Evolutionary conservation across 352 stramenopile species (phyloP).

Genomic region (Globisporangium middletonii): DNA sequence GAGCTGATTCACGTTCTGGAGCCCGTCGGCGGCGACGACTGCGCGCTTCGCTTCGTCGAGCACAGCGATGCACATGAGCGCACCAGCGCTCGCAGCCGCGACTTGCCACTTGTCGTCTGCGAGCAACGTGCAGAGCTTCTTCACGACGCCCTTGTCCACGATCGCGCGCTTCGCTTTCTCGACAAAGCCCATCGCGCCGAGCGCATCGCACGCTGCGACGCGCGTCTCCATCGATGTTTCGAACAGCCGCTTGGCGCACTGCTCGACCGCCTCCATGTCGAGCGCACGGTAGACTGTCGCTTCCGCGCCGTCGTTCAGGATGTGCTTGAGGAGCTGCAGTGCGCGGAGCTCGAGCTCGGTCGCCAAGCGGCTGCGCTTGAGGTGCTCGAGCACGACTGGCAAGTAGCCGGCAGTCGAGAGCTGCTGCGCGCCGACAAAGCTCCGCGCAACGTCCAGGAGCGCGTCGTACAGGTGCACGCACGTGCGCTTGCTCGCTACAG

Average conservation of each 20-base stretch:
- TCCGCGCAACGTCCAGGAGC: constrained; percentile 31
- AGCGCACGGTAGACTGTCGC: constrained; percentile 40
- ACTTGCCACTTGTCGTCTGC: constrained; percentile 53
- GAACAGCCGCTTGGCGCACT: constrained; percentile 38
- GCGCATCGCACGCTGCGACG: constrained; percentile 42
- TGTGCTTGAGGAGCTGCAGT: constrained; percentile 52
- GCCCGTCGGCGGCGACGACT: constrained; percentile 42
- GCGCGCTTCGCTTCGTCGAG: constrained; percentile 65
- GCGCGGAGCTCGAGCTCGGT: constrained; percentile 35
- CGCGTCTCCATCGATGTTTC: constrained; percentile 31
- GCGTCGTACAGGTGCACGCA: constrained; percentile 46
- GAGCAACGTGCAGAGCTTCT: constrained; percentile 51
- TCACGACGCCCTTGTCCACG: constrained; percentile 46
- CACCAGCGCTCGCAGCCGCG: constrained; percentile 36
- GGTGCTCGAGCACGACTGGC: constrained; percentile 39
- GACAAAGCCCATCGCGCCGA: constrained; percentile 47
- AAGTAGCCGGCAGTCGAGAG: constrained; percentile 47
- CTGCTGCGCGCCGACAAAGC: constrained; percentile 41
- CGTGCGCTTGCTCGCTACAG: constrained; percentile 21
- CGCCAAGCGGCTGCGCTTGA: constrained; percentile 23
- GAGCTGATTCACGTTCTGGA: constrained; percentile 49
- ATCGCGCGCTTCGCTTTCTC: constrained; percentile 54
- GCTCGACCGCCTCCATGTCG: constrained; percentile 41
- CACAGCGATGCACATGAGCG: constrained; percentile 60
- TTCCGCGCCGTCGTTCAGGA: constrained; percentile 61